Conservation (phyloP, 495 filamentous ascomycete species). For the Neurospora discreta region DNA sequence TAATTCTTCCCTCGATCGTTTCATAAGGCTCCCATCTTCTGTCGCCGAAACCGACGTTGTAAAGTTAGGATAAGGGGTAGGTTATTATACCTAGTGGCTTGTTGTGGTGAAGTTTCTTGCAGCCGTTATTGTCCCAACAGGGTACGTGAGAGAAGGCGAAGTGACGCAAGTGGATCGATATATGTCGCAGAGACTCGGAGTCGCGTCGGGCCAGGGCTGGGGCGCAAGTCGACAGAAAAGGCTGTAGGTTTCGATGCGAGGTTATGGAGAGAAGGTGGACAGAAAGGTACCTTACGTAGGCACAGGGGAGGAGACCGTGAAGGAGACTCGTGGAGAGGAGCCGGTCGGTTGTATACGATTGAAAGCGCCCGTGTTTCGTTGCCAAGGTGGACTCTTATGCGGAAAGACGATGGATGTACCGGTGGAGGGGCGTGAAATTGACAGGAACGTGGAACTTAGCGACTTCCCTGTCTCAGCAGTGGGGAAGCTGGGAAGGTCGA, state of each 20-base stretch:
- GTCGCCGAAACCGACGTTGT: background rate
- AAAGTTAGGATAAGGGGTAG: background rate
- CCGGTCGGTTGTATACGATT: background rate
- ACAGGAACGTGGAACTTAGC: background rate
- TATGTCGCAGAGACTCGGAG: background rate
- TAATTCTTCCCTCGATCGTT: background rate
- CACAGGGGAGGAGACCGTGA: background rate
- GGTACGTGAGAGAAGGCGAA: background rate
- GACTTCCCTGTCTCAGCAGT: background rate
- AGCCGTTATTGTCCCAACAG: background rate
- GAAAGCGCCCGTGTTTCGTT: background rate
- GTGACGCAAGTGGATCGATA: background rate
- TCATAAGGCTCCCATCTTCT: background rate
- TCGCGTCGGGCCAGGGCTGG: background rate
- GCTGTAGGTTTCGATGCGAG: background rate
- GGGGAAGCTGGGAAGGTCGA: background rate
- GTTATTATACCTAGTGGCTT: background rate
- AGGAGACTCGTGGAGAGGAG: background rate
- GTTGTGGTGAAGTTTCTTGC: background rate
- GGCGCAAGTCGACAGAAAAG: background rate
- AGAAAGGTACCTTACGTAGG: background rate
- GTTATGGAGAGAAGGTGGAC: background rate
- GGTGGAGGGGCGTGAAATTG: background rate
- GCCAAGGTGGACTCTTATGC: background rate
- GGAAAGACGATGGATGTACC: background rate